A percentile compares a stretch with the other conserved stretches of the same genome.
These are phyloP conservation scores for Liriodendron chinense DNA, from an alignment of 164 flowering plant genomes.

Conservation along the genomic window DNA sequence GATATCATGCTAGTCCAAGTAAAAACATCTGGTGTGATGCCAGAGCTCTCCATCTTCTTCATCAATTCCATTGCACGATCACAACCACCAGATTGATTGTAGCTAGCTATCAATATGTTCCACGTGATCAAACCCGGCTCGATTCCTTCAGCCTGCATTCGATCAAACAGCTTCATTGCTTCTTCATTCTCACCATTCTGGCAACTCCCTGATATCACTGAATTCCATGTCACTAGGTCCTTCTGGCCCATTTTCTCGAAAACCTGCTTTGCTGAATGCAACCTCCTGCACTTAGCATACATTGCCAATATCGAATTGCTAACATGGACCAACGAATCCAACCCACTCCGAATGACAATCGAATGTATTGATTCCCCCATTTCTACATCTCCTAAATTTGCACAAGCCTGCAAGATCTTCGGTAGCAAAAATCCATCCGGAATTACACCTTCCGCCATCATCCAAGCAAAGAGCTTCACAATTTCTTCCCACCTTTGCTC, in stretches of 20 bases:
- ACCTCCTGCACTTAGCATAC: constrained; percentile 27
- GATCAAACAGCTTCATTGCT: constrained; percentile 19
- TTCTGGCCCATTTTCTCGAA: constrained; percentile 24
- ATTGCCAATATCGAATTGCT: constrained; percentile 24
- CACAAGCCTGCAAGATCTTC: constrained; percentile 29
- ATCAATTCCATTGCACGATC: constrained; percentile 26
- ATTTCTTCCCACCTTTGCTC: constrained; percentile 24
- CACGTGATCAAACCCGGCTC: constrained; percentile 28
- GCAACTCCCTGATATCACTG: constrained; percentile 30
- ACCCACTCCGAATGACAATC: constrained; percentile 14
- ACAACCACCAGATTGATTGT: constrained; percentile 27
- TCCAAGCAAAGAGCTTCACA: constrained; percentile 18
- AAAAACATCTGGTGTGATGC: constrained; percentile 27
- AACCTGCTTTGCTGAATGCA: constrained; percentile 14
- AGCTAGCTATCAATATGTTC: constrained; percentile 30
- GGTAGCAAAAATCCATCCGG: constrained; percentile 27
- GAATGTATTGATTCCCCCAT: constrained; percentile 22
- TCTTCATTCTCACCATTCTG: constrained; percentile 16
- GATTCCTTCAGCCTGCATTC: constrained; percentile 25
- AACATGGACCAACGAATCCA: constrained; percentile 14
- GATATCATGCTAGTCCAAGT: constrained; percentile 36
- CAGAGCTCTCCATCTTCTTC: constrained; percentile 24
- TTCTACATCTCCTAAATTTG: constrained; percentile 17
- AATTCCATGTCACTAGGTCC: constrained; percentile 27
- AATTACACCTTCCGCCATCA: constrained; percentile 18